Conservation (phyloP, 306 rosid genomes). For the Dryas octopetala region DNA sequence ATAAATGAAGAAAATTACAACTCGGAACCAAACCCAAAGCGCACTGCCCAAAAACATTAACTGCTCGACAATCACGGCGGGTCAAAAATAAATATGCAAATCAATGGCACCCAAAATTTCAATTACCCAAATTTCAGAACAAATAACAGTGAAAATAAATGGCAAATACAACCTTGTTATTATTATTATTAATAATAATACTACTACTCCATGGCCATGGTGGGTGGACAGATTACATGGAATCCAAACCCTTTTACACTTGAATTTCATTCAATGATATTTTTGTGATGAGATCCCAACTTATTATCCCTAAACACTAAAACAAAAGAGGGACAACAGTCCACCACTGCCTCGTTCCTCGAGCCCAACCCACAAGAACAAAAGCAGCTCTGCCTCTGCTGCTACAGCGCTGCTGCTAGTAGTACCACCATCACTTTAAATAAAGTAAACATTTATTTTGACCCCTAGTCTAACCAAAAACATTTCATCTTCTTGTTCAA, state of each 20-base stretch:
- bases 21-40: not conserved
- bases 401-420: not conserved
- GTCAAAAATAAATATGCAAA: not conserved
- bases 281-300: not conserved
- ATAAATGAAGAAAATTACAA: not conserved
- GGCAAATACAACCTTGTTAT: not conserved
- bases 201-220: conserved; percentile 11
- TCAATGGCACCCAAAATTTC: too few species aligned
- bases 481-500: conserved; percentile 1
- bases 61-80: not conserved
- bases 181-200: not conserved
- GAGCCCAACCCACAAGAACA: conserved; percentile 18
- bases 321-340: conserved; percentile 9
- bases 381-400: not conserved
- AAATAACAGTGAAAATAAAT: not conserved
- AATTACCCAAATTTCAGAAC: not conserved
- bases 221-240: conserved; percentile 12
- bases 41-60: not conserved
- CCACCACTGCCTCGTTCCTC: conserved; percentile 14
- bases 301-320: conserved; percentile 7
- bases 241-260: conserved; percentile 8
- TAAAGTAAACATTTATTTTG: conserved; percentile 14
- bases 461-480: conserved; percentile 21
- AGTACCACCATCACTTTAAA: not conserved
- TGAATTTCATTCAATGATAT: not conserved